These are phyloP conservation scores for Leccinum subgranulosum DNA, from an alignment of 768 basidiomycete genomes.

Conservation along the genomic window DNA sequence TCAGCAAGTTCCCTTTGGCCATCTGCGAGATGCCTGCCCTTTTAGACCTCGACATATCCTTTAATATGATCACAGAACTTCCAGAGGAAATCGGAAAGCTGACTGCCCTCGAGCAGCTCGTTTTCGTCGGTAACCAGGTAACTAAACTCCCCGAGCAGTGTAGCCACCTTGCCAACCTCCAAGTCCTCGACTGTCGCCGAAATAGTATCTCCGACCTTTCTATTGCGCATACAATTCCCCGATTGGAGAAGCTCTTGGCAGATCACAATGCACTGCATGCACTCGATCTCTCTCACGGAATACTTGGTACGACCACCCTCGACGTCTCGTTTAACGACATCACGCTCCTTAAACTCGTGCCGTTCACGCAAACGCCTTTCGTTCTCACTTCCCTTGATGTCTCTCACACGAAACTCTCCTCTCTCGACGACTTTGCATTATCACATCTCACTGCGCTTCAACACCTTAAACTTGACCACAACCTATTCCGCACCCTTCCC, in stretches of 20 bases:
- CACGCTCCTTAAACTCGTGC: slow-evolving; percentile 66
- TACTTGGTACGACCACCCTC: slow-evolving; percentile 53
- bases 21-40: slow-evolving; percentile 73
- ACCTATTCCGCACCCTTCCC: slow-evolving; percentile 80
- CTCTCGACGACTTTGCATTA: slow-evolving; percentile 72
- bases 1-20: slow-evolving; percentile 68
- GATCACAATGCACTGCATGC: slow-evolving; percentile 83
- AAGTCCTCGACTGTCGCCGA: slow-evolving; percentile 77
- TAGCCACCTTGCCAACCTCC: slow-evolving; percentile 53
- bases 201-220: slow-evolving; percentile 80
- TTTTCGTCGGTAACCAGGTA: slow-evolving; percentile 86
- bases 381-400: slow-evolving; percentile 78
- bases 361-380: slow-evolving; percentile 44
- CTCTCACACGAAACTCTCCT: slow-evolving; percentile 83
- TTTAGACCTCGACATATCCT: slow-evolving; percentile 87
- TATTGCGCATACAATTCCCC: slow-evolving; percentile 64
- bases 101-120: slow-evolving; percentile 61
- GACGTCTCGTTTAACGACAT: slow-evolving; percentile 89
- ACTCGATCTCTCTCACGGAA: slow-evolving; percentile 74
- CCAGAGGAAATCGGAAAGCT: slow-evolving; percentile 79
- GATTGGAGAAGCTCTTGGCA: slow-evolving; percentile 63
- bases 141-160: slow-evolving; percentile 65
- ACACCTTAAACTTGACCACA: slow-evolving; percentile 76
- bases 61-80: slow-evolving; percentile 82
- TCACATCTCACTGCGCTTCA: slow-evolving; percentile 70